Conservation (phyloP, 768 basidiomycete species). For the Asterophora lycoperdoides region DNA sequence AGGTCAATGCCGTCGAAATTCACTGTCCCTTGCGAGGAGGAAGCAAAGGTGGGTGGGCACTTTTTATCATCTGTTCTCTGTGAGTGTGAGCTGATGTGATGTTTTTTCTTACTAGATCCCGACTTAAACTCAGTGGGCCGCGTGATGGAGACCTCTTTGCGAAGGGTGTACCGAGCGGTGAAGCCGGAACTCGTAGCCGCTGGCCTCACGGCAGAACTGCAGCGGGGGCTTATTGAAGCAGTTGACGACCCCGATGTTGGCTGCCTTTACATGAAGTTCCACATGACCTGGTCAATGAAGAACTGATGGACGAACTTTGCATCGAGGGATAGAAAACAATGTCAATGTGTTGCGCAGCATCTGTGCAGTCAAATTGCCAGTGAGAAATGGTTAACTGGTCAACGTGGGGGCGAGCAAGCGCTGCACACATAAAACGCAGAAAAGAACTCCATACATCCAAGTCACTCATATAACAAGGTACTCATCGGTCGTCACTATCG, state of each 20-base stretch:
- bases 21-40: conserved; percentile 1
- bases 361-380: no score
- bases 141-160: not conserved
- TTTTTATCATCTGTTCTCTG: no score
- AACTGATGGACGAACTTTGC: not conserved
- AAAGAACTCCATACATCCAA: no score
- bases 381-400: no score
- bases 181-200: not conserved
- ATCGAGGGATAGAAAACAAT: no score
- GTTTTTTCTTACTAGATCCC: not conserved
- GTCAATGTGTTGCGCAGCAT: no score
- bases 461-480: conserved; percentile 48
- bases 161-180: not conserved
- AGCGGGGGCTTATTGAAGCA: not conserved
- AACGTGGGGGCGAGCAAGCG: no score
- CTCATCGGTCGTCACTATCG: conserved; percentile 48
- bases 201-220: conserved; percentile 1
- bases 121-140: not conserved
- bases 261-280: not conserved
- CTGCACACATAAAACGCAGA: no score
- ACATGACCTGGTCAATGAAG: conserved; percentile 7
- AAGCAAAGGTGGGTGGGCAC: conserved; percentile 2
- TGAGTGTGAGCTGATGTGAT: no score
- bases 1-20: not conserved
- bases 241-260: not conserved